phyloP scores from a whole-genome alignment of 2,329 filamentous ascomycete species.

The Phyllosticta citrichinensis region DNA sequence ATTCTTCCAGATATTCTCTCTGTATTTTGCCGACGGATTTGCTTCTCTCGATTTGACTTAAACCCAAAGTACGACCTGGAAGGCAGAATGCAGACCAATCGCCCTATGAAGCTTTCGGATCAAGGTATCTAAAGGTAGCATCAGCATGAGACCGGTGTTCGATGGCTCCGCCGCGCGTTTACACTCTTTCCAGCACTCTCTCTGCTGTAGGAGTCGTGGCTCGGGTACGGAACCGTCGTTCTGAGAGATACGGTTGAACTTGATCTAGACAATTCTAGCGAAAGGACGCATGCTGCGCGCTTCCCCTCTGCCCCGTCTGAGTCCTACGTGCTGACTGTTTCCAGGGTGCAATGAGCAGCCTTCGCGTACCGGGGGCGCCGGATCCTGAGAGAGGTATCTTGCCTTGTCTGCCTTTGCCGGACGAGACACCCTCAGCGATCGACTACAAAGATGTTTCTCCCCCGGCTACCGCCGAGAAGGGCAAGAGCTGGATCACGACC shows the following conservation, averaged over 20 bases:
- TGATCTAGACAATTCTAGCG: constrained; percentile 45
- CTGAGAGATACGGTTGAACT: constrained; percentile 48
- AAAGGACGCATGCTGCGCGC: constrained; percentile 41
- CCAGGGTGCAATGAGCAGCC: constrained; percentile 6
- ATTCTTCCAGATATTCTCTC: neutral
- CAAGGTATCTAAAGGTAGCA: constrained; percentile 11
- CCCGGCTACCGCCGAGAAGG: neutral
- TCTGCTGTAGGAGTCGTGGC: neutral
- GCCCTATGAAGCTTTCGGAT: constrained; percentile 5
- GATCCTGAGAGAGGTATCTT: constrained; percentile 4
- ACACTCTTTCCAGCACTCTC: neutral
- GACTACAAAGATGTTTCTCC: neutral
- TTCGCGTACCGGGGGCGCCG: neutral
- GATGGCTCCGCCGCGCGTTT: neutral
- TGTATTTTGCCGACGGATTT: neutral
- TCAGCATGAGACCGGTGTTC: constrained; percentile 11
- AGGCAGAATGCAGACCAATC: constrained; percentile 8
- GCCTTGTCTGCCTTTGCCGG: neutral
- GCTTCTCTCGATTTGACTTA: neutral
- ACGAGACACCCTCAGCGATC: neutral
- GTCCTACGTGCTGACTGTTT: neutral
- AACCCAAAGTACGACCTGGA: constrained; percentile 5
- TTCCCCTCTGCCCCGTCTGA: constrained; percentile 9
- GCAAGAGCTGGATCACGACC: constrained; percentile 10
- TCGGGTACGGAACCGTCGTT: constrained; percentile 16